phyloP scores from a whole-genome alignment of 176 grass and related monocot genomes.

The Oryza coarctata region DNA sequence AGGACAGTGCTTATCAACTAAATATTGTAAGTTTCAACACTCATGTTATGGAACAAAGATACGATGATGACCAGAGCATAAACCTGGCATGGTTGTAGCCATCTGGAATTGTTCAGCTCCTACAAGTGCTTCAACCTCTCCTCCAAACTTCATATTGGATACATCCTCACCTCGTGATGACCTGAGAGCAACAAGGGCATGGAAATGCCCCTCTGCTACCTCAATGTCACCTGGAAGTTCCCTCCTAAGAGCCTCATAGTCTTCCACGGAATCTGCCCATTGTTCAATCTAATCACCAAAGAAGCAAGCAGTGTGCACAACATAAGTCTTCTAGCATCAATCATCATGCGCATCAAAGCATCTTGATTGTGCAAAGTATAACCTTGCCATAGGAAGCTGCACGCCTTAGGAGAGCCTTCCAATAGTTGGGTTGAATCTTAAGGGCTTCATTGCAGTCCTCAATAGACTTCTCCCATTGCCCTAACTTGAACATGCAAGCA shows the following conservation, averaged over 20 bases:
- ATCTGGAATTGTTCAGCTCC: slow-evolving; percentile 79
- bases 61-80: slow-evolving; percentile 28
- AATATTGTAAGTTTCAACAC: neutral
- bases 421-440: slow-evolving; percentile 84
- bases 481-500: slow-evolving; percentile 83
- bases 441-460: slow-evolving; percentile 97
- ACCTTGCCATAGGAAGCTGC: slow-evolving; percentile 93
- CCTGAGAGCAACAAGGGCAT: slow-evolving; percentile 82
- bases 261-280: slow-evolving; percentile 79
- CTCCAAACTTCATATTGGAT: slow-evolving; percentile 92
- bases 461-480: slow-evolving; percentile 90
- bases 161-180: slow-evolving; percentile 81
- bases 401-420: slow-evolving; percentile 88
- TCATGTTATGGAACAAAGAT: neutral
- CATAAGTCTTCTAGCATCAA: neutral
- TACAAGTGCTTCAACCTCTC: slow-evolving; percentile 78
- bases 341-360: neutral
- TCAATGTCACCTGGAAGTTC: slow-evolving; percentile 73
- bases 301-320: slow-evolving; percentile 7
- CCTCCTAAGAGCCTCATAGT: slow-evolving; percentile 82
- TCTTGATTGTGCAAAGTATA: neutral
- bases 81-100: slow-evolving; percentile 86
- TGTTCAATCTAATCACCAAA: slow-evolving; percentile 69
- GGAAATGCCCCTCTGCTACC: slow-evolving; percentile 90
- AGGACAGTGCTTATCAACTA: neutral